Evolutionary conservation across 2,329 filamentous ascomycete genomes (phyloP), one percentile per base, ranked within the genome.

Genomic region (Fusarium setosum): DNA sequence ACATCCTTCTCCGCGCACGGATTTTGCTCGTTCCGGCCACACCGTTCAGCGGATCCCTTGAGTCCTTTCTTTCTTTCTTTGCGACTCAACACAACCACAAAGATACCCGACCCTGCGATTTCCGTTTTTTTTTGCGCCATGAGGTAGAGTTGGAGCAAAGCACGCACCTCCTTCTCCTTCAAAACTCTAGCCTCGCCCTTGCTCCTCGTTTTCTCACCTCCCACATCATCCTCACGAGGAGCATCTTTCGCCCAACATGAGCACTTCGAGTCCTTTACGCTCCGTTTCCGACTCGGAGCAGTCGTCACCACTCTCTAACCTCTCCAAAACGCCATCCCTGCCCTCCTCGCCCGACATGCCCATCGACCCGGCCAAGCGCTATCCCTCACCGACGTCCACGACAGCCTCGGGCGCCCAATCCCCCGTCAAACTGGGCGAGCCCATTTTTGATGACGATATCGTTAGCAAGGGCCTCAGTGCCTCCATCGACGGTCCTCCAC

Each of bases 401-500:
- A 76, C 78, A 10, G 75, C 79, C 17, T 86, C 85, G 0, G 84
- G 83, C 51, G 80, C 79, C 61, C 81, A 83, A 47, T 86, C 85
- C 20, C 85, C 86, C 24, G 73, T 81, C 66, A 86, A 86, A 69
- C 66, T 76, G 35, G 75, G 76, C 37, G 79, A 81, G 17, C 70
- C 75, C 50, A 74, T 76, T n/a, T 76, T 78, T 45, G 72, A 70
- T 48, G 70, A 73, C 62, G 74, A 75, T 45, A 74, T 76, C 63
- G 66, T 73, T 31, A 38, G 65, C 71, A 41, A 75, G 76, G 62
- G 59, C 31, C 44, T 64, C 54, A 59, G 66, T 48, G 40, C 42
- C 10, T 52, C 67, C 20, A 26, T 56, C 21, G 89, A 92, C 72
- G 88, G 87, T 50, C 86, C 84, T 44, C 89, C 89, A 34, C 91